These are phyloP conservation scores for Hippophae gyantsensis DNA, from an alignment of 306 rosid genomes.

Conservation along the genomic window DNA sequence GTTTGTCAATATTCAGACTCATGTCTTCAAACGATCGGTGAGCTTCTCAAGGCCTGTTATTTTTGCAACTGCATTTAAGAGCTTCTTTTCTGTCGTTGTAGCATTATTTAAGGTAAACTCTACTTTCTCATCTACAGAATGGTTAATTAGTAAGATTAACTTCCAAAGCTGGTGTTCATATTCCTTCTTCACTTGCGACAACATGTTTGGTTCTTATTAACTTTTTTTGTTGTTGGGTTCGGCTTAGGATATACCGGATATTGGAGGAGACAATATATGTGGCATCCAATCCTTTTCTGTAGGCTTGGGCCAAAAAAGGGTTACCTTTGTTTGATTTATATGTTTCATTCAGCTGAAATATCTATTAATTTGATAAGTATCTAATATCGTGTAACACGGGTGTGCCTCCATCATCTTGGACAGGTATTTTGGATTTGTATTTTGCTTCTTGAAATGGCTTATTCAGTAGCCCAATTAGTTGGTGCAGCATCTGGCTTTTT, in stretches of 20 bases:
- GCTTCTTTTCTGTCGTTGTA: conserved; percentile 93
- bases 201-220: too few species aligned
- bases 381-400: neutral
- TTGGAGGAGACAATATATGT: too few species aligned
- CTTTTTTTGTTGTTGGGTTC: too few species aligned
- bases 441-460: conserved; percentile 75
- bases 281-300: too few species aligned
- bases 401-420: conserved; percentile 22
- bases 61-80: conserved; percentile 91
- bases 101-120: conserved; percentile 89
- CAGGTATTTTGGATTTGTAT: conserved; percentile 96
- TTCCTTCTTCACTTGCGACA: too few species aligned
- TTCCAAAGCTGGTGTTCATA: too few species aligned
- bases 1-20: conserved; percentile 43
- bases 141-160: conserved; percentile 12
- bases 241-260: too few species aligned
- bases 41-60: conserved; percentile 66
- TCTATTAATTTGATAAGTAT: conserved; percentile 2
- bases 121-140: conserved; percentile 87
- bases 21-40: conserved; percentile 74
- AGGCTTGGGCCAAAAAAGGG: conserved; percentile 65
- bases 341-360: conserved; percentile 14
- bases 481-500: conserved; percentile 63
- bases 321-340: conserved; percentile 23
- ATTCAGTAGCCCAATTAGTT: conserved; percentile 55